Evolutionary conservation across 2,329 filamentous ascomycete genomes (phyloP).

Genomic region (Elsinoe ampelina): DNA sequence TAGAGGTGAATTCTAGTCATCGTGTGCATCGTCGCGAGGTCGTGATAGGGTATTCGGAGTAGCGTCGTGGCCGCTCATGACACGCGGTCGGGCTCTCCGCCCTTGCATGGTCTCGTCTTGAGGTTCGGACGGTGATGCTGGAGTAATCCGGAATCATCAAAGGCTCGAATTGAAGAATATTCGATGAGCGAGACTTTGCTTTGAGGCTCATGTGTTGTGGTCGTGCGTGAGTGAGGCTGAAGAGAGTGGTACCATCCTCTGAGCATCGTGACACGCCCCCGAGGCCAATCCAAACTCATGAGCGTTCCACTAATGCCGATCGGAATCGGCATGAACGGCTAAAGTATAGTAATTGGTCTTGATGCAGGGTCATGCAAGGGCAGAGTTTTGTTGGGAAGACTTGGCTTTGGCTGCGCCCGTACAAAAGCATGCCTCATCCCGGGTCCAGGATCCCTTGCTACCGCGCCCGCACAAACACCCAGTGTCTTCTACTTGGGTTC

Average conservation of each 20-base stretch:
- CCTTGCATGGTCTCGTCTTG: too few relatives aligned
- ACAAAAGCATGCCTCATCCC: neutral
- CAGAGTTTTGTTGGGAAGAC: neutral
- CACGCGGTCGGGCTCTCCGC: too few relatives aligned
- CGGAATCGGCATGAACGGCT: neutral
- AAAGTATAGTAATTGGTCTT: neutral
- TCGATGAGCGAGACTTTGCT: too few relatives aligned
- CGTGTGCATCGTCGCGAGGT: too few relatives aligned
- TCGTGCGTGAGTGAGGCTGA: neutral
- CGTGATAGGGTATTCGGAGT: too few relatives aligned
- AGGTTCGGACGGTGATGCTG: too few relatives aligned
- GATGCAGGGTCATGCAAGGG: constrained; percentile 9
- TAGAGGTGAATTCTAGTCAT: too few relatives aligned
- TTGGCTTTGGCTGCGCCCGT: neutral
- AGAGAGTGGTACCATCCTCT: neutral
- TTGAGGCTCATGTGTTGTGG: neutral
- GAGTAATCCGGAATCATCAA: too few relatives aligned
- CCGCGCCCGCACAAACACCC: neutral
- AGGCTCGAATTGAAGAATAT: too few relatives aligned
- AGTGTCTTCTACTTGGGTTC: too few relatives aligned
- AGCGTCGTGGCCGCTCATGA: too few relatives aligned
- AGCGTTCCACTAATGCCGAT: neutral
- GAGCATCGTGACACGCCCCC: neutral
- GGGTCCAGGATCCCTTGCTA: neutral
- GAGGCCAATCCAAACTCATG: neutral